Evolutionary conservation across 257 asterid genomes (phyloP).

Genomic region (Ilex asprella): DNA sequence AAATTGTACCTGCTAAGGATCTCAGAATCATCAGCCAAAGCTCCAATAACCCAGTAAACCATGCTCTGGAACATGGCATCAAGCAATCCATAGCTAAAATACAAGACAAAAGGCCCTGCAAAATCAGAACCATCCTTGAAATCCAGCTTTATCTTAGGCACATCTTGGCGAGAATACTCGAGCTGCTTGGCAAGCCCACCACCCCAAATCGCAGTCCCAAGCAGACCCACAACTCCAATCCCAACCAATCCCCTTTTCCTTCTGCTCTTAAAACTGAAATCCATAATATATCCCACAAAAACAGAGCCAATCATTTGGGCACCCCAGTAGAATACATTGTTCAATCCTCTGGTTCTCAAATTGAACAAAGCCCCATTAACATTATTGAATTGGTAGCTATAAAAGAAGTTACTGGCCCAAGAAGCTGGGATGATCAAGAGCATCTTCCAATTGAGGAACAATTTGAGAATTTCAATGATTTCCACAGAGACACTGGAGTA

Average conservation of each 20-base stretch:
- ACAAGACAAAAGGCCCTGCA: constrained; percentile 81
- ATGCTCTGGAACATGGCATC: constrained; percentile 93
- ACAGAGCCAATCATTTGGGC: constrained; percentile 95
- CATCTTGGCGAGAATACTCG: constrained; percentile 30
- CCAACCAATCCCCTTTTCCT: constrained; percentile 57
- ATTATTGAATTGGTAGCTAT: constrained; percentile 82
- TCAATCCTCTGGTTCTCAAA: constrained; percentile 76
- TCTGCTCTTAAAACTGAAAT: constrained; percentile 61
- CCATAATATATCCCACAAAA: constrained; percentile 54
- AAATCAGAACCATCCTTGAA: constrained; percentile 66
- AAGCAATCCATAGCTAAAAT: constrained; percentile 79
- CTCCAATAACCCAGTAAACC: constrained; percentile 92
- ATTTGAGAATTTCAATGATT: constrained; percentile 39
- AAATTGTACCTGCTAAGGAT: constrained; percentile 67
- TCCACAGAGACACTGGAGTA: constrained; percentile 65
- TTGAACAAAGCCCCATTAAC: constrained; percentile 74
- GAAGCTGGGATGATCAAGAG: constrained; percentile 76
- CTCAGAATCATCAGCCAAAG: constrained; percentile 84
- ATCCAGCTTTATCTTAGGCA: constrained; percentile 41
- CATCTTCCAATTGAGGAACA: constrained; percentile 85
- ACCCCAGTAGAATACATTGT: constrained; percentile 58
- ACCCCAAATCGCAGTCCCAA: constrained; percentile 67
- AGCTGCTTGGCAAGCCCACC: constrained; percentile 75
- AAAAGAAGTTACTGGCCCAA: constrained; percentile 90
- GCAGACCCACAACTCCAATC: constrained; percentile 39